Base-by-base conservation (phyloP, 768 basidiomycete species). In the Panellus pusillus region DNA sequence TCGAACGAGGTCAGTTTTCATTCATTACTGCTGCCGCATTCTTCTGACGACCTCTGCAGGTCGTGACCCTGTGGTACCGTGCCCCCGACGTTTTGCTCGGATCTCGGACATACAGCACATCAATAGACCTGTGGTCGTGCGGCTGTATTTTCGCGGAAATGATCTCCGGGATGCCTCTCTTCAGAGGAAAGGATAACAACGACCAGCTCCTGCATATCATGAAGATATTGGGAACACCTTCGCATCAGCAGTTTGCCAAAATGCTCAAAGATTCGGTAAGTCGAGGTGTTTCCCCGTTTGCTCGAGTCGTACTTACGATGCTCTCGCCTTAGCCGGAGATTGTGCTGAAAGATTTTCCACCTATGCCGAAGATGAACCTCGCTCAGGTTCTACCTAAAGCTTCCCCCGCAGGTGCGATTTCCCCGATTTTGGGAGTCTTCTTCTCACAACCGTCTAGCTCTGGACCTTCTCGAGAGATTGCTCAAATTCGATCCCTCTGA, bases 141-240 rank as follows among this genome's bases (percentile, higher is more conserved):
- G 97, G 97, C 7, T 98, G 97, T 68, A 99, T 99, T 66, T 97
- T 99, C 68, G 96, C 97, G 13, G 97, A 99, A 73, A 98, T 99
- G 96, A 98, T 99, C 49, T 87, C 91, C 14, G 97, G 97, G 1
- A 87, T 95, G 9, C 97, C 97, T 17, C 80, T 99, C 27, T 99
- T 99, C 79, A 81, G 97, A 57, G 97, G 97, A 18, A 78, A 96
- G 60, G 97, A 98, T 68, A 98, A 99, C 67, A 89, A 94, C 61
- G 97, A 99, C 69, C 97, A 99, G 68, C 76, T 99, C 19, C 76
- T 93, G 44, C 94, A 97, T 63, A 99, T 99, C 66, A 96, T 98
- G 88, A 82, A 93, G 65, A 91, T 98, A 45, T 83, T 98, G 54
- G 97, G 97, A 15, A 98, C 97, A 0, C 97, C 97, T 1, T 86